Evolutionary conservation across 805 yeast genomes (phyloP).

Genomic region (Blastobotrys mokoenaii): DNA sequence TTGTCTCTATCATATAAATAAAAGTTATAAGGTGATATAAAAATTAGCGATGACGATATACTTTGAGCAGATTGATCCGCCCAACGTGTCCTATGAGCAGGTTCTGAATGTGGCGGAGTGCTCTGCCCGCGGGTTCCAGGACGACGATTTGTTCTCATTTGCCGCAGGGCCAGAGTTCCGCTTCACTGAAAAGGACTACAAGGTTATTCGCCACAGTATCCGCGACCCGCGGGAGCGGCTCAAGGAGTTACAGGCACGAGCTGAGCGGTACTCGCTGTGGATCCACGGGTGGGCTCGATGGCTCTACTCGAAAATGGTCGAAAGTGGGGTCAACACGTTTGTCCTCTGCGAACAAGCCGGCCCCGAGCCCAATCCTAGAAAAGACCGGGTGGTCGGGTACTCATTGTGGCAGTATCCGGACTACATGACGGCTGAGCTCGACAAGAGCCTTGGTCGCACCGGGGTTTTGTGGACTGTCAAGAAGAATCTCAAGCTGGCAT

Average conservation of each 20-base stretch:
- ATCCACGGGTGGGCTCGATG: slow-evolving; percentile 7
- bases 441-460: not conserved
- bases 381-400: slow-evolving; percentile 6
- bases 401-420: slow-evolving; percentile 8
- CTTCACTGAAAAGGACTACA: slow-evolving; percentile 1
- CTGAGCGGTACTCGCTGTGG: slow-evolving; percentile 5
- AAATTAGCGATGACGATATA: not conserved
- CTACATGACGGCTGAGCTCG: slow-evolving; percentile 3
- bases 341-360: slow-evolving; percentile 2
- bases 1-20: too few relatives aligned
- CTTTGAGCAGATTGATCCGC: not conserved
- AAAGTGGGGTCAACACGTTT: not conserved
- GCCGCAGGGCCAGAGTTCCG: slow-evolving; percentile 9
- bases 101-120: not conserved
- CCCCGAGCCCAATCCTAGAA: not conserved
- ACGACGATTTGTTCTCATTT: slow-evolving; percentile 6
- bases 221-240: slow-evolving; percentile 10
- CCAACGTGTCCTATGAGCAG: not conserved
- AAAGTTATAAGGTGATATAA: too few relatives aligned
- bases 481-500: not conserved
- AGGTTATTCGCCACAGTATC: slow-evolving; percentile 2
- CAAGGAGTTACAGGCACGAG: slow-evolving; percentile 3
- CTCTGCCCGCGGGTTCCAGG: slow-evolving; percentile 4
- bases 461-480: slow-evolving; percentile 3
- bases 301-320: not conserved